Conservation (phyloP, 371 early-diverging fungal species). For the Entomophthora muscae region DNA sequence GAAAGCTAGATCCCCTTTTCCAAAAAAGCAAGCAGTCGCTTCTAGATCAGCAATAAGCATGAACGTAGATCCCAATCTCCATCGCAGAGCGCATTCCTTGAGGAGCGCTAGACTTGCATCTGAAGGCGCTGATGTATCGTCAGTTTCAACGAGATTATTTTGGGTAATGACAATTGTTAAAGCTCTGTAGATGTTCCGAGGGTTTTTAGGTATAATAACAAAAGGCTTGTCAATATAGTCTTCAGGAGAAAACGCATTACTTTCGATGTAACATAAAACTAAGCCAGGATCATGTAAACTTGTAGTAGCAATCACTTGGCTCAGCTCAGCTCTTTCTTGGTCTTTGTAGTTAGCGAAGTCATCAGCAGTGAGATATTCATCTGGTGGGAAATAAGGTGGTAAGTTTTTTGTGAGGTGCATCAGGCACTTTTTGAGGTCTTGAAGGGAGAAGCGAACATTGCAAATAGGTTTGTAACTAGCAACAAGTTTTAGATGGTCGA, state of each 20-base stretch:
- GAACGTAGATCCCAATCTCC: not conserved
- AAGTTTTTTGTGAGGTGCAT: not conserved
- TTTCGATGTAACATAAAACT: not conserved
- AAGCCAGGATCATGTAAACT: not conserved
- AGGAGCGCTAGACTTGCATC: too few species aligned
- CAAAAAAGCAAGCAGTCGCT: conserved; percentile 3
- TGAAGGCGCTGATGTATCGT: too few species aligned
- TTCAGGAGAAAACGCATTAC: not conserved
- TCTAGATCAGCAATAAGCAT: conserved; percentile 2
- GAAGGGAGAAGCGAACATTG: not conserved
- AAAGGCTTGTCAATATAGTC: conserved; percentile 1
- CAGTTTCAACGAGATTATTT: too few species aligned
- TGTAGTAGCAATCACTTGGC: not conserved
- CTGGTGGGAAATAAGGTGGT: not conserved
- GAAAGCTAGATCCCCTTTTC: not conserved
- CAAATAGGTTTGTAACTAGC: not conserved
- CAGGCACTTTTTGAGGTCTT: conserved; percentile 6
- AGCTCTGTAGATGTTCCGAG: not conserved
- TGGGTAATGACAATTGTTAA: too few species aligned
- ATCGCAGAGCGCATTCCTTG: conserved; percentile 7
- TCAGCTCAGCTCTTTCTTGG: not conserved
- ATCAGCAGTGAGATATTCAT: not conserved
- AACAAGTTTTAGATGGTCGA: not conserved
- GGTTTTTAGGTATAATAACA: conserved; percentile 5
- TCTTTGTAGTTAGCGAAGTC: not conserved